phyloP scores from a whole-genome alignment of 2,329 filamentous ascomycete species.

The Bertia moriformis region DNA sequence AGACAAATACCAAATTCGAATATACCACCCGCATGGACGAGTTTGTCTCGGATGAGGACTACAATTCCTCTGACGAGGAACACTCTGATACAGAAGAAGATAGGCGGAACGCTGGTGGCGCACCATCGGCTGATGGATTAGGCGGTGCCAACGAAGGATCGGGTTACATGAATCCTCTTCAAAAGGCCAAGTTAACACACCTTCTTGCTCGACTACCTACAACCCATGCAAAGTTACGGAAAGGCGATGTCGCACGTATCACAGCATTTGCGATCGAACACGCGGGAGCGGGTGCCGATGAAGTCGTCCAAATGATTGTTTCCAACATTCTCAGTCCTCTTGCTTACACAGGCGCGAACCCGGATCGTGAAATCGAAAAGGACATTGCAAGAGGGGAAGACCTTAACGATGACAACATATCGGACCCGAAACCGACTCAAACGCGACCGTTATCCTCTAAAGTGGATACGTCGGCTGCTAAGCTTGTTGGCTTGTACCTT shows the following conservation, averaged over 20 bases:
- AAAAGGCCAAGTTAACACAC: slow-evolving; percentile 50
- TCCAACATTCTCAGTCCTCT: slow-evolving; percentile 51
- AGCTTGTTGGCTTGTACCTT: slow-evolving; percentile 49
- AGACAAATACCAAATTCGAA: slow-evolving; percentile 46
- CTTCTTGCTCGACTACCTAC: slow-evolving; percentile 49
- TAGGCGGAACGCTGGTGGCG: slow-evolving; percentile 20
- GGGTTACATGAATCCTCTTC: slow-evolving; percentile 43
- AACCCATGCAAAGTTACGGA: slow-evolving; percentile 42
- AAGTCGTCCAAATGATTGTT: slow-evolving; percentile 53
- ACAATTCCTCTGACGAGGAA: slow-evolving; percentile 44
- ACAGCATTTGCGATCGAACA: slow-evolving; percentile 57
- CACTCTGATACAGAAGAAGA: slow-evolving; percentile 25
- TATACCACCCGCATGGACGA: slow-evolving; percentile 46
- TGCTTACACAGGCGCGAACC: slow-evolving; percentile 40
- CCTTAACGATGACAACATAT: slow-evolving; percentile 3
- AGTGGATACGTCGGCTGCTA: slow-evolving; percentile 41
- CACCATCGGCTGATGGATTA: slow-evolving; percentile 13
- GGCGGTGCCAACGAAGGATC: slow-evolving; percentile 12
- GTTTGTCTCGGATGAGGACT: slow-evolving; percentile 48
- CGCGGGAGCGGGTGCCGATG: slow-evolving; percentile 49
- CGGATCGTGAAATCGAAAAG: slow-evolving; percentile 14
- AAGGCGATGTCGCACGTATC: slow-evolving; percentile 53
- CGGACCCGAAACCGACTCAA: slow-evolving; percentile 9
- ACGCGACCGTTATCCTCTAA: slow-evolving; percentile 8
- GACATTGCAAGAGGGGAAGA: slow-evolving; percentile 10